These are phyloP conservation scores for Coprinopsis sp. DNA, from an alignment of 768 basidiomycete species.

Conservation along the genomic window DNA sequence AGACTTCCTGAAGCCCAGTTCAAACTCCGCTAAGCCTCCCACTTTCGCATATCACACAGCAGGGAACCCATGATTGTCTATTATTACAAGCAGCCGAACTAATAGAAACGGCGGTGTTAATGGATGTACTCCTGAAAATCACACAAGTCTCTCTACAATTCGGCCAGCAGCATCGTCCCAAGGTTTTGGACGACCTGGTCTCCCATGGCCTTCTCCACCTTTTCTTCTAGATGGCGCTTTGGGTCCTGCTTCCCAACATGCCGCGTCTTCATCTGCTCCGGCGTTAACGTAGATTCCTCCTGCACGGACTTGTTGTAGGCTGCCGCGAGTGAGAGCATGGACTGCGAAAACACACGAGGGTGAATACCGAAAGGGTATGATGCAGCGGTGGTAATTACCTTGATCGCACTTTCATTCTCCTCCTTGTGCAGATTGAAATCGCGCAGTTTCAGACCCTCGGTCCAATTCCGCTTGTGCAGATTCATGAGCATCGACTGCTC, in stretches of 20 bases:
- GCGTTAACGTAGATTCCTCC: constrained; percentile 92
- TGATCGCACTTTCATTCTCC: constrained; percentile 88
- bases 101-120: too few relatives aligned
- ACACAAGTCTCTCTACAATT: too few relatives aligned
- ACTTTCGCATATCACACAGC: background rate
- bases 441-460: constrained; percentile 87
- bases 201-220: constrained; percentile 97
- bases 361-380: constrained; percentile 7
- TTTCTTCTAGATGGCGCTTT: constrained; percentile 95
- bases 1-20: constrained; percentile 13
- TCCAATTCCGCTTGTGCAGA: constrained; percentile 98
- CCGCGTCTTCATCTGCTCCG: constrained; percentile 93
- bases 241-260: constrained; percentile 98
- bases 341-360: constrained; percentile 38
- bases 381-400: constrained; percentile 48
- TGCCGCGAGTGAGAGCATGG: constrained; percentile 89
- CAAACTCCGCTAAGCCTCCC: background rate
- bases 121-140: too few relatives aligned
- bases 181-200: constrained; percentile 95
- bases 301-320: constrained; percentile 98
- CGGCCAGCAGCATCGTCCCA: constrained; percentile 91
- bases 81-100: too few relatives aligned
- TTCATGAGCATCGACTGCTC: constrained; percentile 99
- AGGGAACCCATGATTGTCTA: too few relatives aligned
- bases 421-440: constrained; percentile 90